phyloP scores from a whole-genome alignment of 768 basidiomycete genomes.

The Lactarius sanguifluus region DNA sequence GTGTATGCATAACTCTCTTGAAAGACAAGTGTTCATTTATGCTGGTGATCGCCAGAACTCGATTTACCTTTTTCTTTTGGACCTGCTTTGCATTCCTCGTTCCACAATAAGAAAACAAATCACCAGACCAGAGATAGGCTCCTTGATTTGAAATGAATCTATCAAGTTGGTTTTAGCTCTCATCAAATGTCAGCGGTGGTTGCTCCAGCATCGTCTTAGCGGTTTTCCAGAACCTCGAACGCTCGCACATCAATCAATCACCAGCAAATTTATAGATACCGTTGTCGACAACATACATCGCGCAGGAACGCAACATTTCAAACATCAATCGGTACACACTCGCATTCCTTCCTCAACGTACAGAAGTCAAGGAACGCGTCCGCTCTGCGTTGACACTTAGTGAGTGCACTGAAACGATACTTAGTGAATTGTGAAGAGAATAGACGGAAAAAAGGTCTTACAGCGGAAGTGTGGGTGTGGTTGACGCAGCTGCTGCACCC shows the following conservation, averaged over 20 bases:
- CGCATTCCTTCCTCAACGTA: neutral
- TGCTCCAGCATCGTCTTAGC: neutral
- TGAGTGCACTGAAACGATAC: neutral
- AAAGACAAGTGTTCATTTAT: neutral
- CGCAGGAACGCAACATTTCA: neutral
- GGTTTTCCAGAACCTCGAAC: neutral
- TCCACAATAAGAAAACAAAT: too few species aligned
- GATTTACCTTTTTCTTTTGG: neutral
- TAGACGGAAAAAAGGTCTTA: neutral
- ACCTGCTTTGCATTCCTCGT: too few species aligned
- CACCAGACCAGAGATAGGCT: neutral
- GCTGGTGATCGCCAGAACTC: neutral
- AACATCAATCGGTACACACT: neutral
- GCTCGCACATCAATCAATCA: neutral
- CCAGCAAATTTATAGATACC: neutral
- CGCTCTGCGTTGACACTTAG: neutral
- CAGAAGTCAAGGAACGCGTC: neutral
- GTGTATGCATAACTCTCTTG: too few species aligned
- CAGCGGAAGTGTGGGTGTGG: conserved; percentile 6
- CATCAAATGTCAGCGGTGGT: neutral
- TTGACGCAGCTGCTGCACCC: conserved; percentile 21
- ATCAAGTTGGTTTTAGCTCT: neutral
- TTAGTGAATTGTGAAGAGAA: neutral
- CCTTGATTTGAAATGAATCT: neutral
- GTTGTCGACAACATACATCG: conserved; percentile 4